Evolutionary conservation across 257 asterid species (phyloP), one percentile per base, ranked within the genome.

Genomic region (Solanum pennellii): DNA sequence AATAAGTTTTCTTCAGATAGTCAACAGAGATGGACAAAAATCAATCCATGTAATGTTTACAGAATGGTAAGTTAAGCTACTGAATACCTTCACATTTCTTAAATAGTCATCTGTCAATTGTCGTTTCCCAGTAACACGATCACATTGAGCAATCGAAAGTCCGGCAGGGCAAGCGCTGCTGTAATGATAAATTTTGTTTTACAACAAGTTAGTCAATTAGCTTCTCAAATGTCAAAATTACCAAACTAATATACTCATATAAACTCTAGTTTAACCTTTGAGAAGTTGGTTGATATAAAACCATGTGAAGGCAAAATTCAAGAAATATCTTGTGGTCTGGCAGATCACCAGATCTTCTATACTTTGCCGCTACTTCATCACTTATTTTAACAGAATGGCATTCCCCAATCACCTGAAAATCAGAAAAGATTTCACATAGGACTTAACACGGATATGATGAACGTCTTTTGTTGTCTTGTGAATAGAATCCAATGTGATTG

Each of bases 331-430:
- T 93, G 52, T 87, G 90, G 87, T 94, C 98, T 88, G 91, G 95
- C n/a, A 95, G 92, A 89, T 92, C 95, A 83, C 90, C 91, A 69
- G 92, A 80, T 85, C 82, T 71, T 91, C 88, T 95, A 89, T 94
- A 97, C 86, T 87, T 93, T 77, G 86, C 91, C 77, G 92, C 92
- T 89, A 94, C 89, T 86, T 90, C 95, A 82, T 95, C 98, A 82
- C 90, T 88, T 89, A 93, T 89, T 91, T 91, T 91, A 90, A 92
- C 90, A 85, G 95, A 87, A 93, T 95, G 95, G 90, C 97, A 94
- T 89, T 97, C 98, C 7, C 99, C 97, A 93, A 97, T 94, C 87
- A 95, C 97, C 99, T 97, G 91, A 91, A n/a, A 89, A 80, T 86
- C 86, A 89, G 80, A 74, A 86, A 88, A 88, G 74, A 60, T 62